Conservation (phyloP, 352 stramenopile species). For the Phytophthora rubi region DNA sequence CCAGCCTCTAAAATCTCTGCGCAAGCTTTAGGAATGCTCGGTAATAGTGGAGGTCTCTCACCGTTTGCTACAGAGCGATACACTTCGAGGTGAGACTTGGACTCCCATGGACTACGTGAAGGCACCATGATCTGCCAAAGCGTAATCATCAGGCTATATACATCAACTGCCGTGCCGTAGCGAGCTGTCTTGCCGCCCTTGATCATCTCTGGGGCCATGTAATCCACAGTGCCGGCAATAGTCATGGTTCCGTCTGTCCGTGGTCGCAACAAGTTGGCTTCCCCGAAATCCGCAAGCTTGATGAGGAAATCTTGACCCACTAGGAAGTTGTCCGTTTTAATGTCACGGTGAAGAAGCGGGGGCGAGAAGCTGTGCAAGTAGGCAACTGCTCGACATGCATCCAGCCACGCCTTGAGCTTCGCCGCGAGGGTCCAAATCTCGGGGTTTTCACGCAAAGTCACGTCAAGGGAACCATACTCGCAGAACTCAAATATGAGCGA, state of each 20-base stretch:
- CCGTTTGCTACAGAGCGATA: conserved; percentile 78
- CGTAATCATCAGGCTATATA: conserved; percentile 90
- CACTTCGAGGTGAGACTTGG: conserved; percentile 80
- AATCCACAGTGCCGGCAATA: conserved; percentile 86
- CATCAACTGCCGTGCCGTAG: conserved; percentile 81
- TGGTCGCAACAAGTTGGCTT: conserved; percentile 82
- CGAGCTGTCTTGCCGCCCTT: conserved; percentile 80
- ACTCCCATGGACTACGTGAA: conserved; percentile 73
- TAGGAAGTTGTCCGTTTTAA: conserved; percentile 90
- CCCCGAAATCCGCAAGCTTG: conserved; percentile 87
- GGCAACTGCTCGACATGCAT: conserved; percentile 79
- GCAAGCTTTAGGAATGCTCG: conserved; percentile 74
- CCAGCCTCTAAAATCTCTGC: conserved; percentile 75
- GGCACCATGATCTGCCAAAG: conserved; percentile 90
- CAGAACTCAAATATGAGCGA: conserved; percentile 90
- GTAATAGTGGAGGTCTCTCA: conserved; percentile 72
- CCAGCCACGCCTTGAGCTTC: conserved; percentile 87
- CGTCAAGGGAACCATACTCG: conserved; percentile 80
- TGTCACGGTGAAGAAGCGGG: conserved; percentile 80
- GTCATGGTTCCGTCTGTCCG: conserved; percentile 86
- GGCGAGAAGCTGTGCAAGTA: conserved; percentile 88
- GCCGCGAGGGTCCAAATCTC: conserved; percentile 69
- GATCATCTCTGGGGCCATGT: conserved; percentile 89
- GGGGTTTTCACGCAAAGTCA: conserved; percentile 52
- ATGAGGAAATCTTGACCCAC: conserved; percentile 79